These are phyloP conservation scores for Ogataea paraovalis DNA, from an alignment of 805 yeast genomes.

Conservation along the genomic window DNA sequence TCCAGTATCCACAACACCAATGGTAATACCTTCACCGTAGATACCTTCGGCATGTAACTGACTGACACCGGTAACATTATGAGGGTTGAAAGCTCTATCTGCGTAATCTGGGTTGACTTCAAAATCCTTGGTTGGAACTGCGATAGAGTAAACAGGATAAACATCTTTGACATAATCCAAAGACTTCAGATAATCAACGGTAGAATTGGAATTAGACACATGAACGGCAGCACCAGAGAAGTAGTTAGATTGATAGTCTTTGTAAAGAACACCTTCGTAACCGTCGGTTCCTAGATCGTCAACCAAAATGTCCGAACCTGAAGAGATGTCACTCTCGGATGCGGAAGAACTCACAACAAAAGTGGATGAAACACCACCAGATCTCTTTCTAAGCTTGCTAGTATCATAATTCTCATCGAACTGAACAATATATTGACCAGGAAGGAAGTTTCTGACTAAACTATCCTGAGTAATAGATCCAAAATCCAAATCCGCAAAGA, in stretches of 20 bases:
- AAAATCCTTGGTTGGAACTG: not conserved
- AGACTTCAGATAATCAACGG: not conserved
- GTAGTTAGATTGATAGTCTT: constrained; percentile 4
- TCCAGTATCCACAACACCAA: constrained; percentile 18
- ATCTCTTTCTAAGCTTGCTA: not conserved
- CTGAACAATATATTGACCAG: not conserved
- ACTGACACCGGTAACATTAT: constrained; percentile 17
- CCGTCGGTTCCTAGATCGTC: constrained; percentile 1
- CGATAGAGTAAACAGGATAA: constrained; percentile 6
- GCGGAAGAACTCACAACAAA: not conserved
- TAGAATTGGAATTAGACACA: constrained; percentile 1
- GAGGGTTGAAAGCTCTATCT: constrained; percentile 15
- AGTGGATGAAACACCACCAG: not conserved
- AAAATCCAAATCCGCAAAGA: not conserved
- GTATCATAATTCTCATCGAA: not conserved
- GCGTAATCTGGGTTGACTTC: not conserved
- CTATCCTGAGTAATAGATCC: not conserved
- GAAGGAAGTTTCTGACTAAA: not conserved
- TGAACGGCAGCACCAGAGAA: constrained; percentile 7
- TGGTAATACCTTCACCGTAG: constrained; percentile 12
- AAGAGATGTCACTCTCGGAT: not conserved
- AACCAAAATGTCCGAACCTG: constrained; percentile 1
- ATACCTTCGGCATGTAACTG: constrained; percentile 12
- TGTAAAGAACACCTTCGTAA: constrained; percentile 1
- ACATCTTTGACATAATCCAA: constrained; percentile 4